Evolutionary conservation across 139 green algal genomes (phyloP), one percentile per base, ranked within the genome.

Genomic region (Chlamydomonas sphaeroides): DNA sequence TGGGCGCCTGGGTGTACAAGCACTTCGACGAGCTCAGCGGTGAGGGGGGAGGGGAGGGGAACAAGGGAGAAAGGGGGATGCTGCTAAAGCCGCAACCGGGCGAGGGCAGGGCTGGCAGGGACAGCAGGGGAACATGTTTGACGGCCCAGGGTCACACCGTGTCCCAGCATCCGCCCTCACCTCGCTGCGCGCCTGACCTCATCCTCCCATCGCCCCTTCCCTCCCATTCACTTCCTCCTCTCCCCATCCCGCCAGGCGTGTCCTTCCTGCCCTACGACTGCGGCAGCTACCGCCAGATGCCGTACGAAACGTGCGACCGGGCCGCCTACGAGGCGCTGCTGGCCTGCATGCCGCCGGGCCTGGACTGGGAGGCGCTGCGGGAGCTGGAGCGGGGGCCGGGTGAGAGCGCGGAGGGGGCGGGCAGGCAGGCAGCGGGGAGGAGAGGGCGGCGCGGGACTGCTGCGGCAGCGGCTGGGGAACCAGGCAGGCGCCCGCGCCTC

Each of bases 181-280:
- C n/a, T n/a, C n/a, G n/a, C n/a, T n/a, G n/a, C n/a, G n/a, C n/a
- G n/a, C n/a, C n/a, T n/a, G n/a, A n/a, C n/a, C n/a, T n/a, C n/a
- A n/a, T n/a, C 62, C 26, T 35, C 36, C 39, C 23, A 45, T 3
- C 30, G 62, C 5, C 33, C 30, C 20, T 25, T 68, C 30, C 8
- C 25, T 17, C 38, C 45, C 20, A n/a, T 5, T 35, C 51, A 53
- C 23, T 53, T 5, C 21, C 39, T 25, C 4, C 39, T 3, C 17
- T 66, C 70, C 61, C 11, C n/a, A 70, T 62, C 17, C n/a, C 49
- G 39, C 25, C 85, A 86, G 85, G 86, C 38, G 86, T 90, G 53
- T 86, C 74, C 20, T 90, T 90, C 82, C 82, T 90, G 86, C 86
- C 86, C 33, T 90, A 88, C 66, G 71, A 88, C 82, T 86, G 76